Conservation (phyloP, 768 basidiomycete species). For the Tulasnella calospora region DNA sequence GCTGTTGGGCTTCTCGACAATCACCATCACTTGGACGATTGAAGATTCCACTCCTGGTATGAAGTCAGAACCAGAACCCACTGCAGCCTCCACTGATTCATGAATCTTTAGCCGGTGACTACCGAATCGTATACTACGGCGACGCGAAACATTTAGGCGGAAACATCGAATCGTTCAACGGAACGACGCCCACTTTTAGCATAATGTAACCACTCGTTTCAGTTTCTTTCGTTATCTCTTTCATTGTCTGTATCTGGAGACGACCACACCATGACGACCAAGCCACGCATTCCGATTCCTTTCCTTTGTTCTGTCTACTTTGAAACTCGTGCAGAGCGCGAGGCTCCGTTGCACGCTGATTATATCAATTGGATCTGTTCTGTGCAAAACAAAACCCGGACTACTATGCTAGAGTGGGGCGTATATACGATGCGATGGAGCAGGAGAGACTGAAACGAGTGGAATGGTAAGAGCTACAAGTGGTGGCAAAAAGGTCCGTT, state of each 20-base stretch:
- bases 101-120: slow-evolving; percentile 52
- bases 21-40: slow-evolving; percentile 65
- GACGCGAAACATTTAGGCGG: slow-evolving; percentile 62
- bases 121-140: slow-evolving; percentile 66
- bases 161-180: slow-evolving; percentile 57
- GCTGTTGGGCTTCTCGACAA: slow-evolving; percentile 53
- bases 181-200: slow-evolving; percentile 58
- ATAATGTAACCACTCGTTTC: slow-evolving; percentile 33
- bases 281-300: not conserved
- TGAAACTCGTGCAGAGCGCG: not conserved
- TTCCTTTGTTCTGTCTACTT: not conserved
- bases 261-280: slow-evolving; percentile 8
- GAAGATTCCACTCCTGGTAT: slow-evolving; percentile 41
- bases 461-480: not conserved
- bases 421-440: not conserved
- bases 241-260: not conserved
- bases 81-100: not conserved
- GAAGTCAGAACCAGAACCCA: not conserved
- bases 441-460: not conserved
- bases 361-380: not conserved
- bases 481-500: not conserved
- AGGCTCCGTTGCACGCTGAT: not conserved
- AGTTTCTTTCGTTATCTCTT: not conserved
- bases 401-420: not conserved
- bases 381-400: not conserved